phyloP scores from a whole-genome alignment of 768 basidiomycete genomes.

The Phaffia australis region DNA sequence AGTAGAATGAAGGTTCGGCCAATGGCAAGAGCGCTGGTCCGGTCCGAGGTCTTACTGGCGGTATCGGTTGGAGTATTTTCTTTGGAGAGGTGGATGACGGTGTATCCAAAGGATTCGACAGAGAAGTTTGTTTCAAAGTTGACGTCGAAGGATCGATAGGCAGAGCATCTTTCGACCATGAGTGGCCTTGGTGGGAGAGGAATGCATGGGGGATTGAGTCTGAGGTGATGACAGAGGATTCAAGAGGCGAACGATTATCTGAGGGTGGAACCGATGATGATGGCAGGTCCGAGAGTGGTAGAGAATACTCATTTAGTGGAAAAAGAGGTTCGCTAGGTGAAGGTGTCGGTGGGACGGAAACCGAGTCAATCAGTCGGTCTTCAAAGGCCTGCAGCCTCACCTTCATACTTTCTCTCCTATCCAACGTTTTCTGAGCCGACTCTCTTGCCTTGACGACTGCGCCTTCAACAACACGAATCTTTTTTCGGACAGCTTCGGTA shows the following conservation, averaged over 20 bases:
- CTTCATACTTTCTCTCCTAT: constrained; percentile 27
- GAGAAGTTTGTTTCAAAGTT: constrained; percentile 2
- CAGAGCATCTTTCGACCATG: background rate
- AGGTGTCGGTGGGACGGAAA: constrained; percentile 3
- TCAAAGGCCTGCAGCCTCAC: constrained; percentile 16
- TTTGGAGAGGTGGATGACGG: background rate
- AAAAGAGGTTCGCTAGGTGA: no score
- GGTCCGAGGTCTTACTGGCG: constrained; percentile 37
- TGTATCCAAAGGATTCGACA: constrained; percentile 2
- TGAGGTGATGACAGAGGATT: no score
- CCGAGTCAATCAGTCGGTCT: background rate
- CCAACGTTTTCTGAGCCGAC: constrained; percentile 42
- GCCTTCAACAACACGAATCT: constrained; percentile 6
- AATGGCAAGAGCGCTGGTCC: constrained; percentile 54
- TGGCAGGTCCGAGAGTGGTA: background rate
- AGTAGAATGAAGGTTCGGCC: constrained; percentile 74
- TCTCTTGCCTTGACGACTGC: constrained; percentile 39
- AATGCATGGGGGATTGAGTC: background rate
- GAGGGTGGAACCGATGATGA: background rate
- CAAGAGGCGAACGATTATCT: background rate
- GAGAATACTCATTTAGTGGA: no score
- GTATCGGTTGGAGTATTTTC: constrained; percentile 15
- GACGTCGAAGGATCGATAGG: constrained; percentile 14
- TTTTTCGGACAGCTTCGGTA: constrained; percentile 39
- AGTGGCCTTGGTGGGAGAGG: constrained; percentile 27